Conservation (phyloP, 169 alveolate genomes). For the Plasmodium gonderi region DNA sequence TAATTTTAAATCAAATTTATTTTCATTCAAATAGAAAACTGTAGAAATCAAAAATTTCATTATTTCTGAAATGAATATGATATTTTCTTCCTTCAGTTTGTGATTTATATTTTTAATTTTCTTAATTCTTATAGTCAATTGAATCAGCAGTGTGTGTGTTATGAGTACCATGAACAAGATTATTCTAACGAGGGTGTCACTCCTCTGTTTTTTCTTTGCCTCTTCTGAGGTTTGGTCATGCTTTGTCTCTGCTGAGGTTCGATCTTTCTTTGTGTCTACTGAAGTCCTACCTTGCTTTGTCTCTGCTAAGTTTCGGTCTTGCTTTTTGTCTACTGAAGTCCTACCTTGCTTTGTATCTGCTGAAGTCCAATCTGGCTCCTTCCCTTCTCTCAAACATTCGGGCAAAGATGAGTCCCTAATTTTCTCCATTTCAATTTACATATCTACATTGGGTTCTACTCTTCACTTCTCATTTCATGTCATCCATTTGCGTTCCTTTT, state of each 20-base stretch:
- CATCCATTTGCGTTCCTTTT: too few species aligned
- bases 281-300: too few species aligned
- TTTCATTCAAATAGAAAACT: slow-evolving; percentile 10
- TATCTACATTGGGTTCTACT: too few species aligned
- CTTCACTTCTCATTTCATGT: too few species aligned
- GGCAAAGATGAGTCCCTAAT: too few species aligned
- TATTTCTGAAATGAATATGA: slow-evolving; percentile 51
- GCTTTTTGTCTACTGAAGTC: too few species aligned
- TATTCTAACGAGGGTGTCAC: neutral
- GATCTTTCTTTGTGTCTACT: too few species aligned
- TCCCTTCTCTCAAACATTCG: too few species aligned
- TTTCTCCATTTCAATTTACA: too few species aligned
- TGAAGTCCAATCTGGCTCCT: too few species aligned
- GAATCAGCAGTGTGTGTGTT: slow-evolving; percentile 17
- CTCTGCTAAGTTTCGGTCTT: too few species aligned
- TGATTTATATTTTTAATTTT: slow-evolving; percentile 26
- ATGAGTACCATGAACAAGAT: slow-evolving; percentile 4
- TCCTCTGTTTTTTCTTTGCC: neutral
- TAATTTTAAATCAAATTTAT: slow-evolving; percentile 17
- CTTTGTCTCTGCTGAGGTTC: neutral
- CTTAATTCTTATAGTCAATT: slow-evolving; percentile 9
- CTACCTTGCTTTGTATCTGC: too few species aligned
- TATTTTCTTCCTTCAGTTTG: slow-evolving; percentile 30
- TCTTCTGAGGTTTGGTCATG: neutral
- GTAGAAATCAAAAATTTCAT: slow-evolving; percentile 1